These are phyloP conservation scores for Xylariaceae sp. DNA, from an alignment of 2,329 filamentous ascomycete species.

Conservation along the genomic window DNA sequence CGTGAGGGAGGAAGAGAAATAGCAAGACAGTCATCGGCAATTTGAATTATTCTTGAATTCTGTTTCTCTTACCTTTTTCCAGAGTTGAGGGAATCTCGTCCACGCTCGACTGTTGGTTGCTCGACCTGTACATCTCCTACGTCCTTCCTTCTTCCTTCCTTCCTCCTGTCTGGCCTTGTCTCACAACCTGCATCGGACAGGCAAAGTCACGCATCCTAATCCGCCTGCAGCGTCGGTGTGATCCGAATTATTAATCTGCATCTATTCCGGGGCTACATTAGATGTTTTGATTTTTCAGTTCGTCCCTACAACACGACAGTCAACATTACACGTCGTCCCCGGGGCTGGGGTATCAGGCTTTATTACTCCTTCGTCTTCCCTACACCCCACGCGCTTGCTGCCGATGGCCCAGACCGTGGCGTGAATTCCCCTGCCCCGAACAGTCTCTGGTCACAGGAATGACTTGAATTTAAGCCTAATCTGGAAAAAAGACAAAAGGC, in stretches of 20 bases:
- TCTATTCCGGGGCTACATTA: conserved; percentile 13
- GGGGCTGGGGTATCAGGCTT: conserved; percentile 14
- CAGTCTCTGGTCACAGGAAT: conserved; percentile 19
- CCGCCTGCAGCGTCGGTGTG: conserved; percentile 26
- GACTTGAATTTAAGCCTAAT: conserved; percentile 25
- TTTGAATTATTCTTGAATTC: too few species aligned
- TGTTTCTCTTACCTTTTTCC: conserved; percentile 9
- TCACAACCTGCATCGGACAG: conserved; percentile 27
- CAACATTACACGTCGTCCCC: conserved; percentile 7
- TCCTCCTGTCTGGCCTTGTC: conserved; percentile 27
- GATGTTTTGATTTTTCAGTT: conserved; percentile 10
- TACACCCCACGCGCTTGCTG: conserved; percentile 17
- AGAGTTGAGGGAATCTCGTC: conserved; percentile 3
- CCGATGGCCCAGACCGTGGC: conserved; percentile 26
- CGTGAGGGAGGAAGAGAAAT: neutral
- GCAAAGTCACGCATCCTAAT: conserved; percentile 26
- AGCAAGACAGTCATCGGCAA: neutral
- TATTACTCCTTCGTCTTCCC: conserved; percentile 7
- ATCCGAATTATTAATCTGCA: conserved; percentile 25
- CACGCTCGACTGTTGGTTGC: neutral
- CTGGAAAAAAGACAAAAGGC: conserved; percentile 21
- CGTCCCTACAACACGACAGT: conserved; percentile 7
- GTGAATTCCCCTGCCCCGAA: conserved; percentile 16
- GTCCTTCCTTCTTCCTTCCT: conserved; percentile 18
- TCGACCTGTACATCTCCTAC: conserved; percentile 3